A percentile compares a stretch with the other conserved stretches of the same genome.
Evolutionary conservation across 2,329 filamentous ascomycete genomes (phyloP).

Genomic region (Epichloe sylvatica): DNA sequence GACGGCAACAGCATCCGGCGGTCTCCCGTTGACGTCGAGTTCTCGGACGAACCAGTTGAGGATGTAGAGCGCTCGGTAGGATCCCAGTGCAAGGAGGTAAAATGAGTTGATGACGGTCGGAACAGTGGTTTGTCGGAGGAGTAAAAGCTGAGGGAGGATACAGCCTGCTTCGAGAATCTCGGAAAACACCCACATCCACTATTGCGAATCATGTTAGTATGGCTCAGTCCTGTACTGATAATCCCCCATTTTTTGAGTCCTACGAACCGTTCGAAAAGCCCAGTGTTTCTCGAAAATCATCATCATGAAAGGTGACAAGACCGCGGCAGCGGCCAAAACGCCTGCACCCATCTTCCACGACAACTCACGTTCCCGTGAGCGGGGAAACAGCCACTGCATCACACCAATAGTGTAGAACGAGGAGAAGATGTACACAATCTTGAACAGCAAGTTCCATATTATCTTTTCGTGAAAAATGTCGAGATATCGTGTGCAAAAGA

Average conservation of each 20-base stretch:
- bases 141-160: slow-evolving; percentile 78
- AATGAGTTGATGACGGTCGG: slow-evolving; percentile 95
- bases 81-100: slow-evolving; percentile 77
- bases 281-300: slow-evolving; percentile 47
- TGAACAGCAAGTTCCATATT: slow-evolving; percentile 66
- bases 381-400: slow-evolving; percentile 75
- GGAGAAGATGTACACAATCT: slow-evolving; percentile 74
- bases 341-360: slow-evolving; percentile 82
- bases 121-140: slow-evolving; percentile 86
- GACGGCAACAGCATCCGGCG: slow-evolving; percentile 58
- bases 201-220: slow-evolving; percentile 6
- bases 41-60: slow-evolving; percentile 75
- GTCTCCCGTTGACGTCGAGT: slow-evolving; percentile 41
- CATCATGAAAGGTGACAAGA: slow-evolving; percentile 59
- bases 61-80: slow-evolving; percentile 79
- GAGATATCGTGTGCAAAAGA: slow-evolving; percentile 78
- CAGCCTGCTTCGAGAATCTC: slow-evolving; percentile 85
- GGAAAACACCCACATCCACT: slow-evolving; percentile 80
- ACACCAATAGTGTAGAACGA: slow-evolving; percentile 76
- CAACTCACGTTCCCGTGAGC: slow-evolving; percentile 79
- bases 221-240: not conserved
- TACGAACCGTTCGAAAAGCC: slow-evolving; percentile 34
- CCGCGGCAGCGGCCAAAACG: slow-evolving; percentile 49
- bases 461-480: slow-evolving; percentile 53
- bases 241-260: not conserved